A percentile compares a stretch with the other conserved stretches of the same genome.
Conservation (phyloP, 192 early-diverging fungal genomes). For the Backusella macrospora region DNA sequence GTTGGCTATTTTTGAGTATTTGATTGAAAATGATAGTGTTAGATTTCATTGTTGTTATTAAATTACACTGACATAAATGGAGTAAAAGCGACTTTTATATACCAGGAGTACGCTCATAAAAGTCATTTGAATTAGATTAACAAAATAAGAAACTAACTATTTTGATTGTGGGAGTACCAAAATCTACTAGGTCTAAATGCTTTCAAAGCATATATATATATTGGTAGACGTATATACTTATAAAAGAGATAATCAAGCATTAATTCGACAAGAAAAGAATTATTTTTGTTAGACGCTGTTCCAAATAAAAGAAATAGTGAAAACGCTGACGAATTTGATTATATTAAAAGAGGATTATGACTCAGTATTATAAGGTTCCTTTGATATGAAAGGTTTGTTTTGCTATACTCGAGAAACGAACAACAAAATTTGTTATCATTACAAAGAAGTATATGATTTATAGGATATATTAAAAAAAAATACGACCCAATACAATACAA, state of each 20-base stretch:
- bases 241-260: too few species aligned
- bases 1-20: too few species aligned
- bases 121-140: conserved; percentile 57
- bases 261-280: conserved; percentile 40
- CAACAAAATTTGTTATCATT: too few species aligned
- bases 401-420: conserved; percentile 67
- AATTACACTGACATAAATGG: too few species aligned
- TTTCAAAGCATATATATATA: background rate
- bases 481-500: too few species aligned
- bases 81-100: too few species aligned
- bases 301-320: conserved; percentile 92
- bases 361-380: conserved; percentile 58
- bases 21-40: too few species aligned
- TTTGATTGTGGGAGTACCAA: conserved; percentile 71
- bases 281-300: conserved; percentile 93
- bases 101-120: too few species aligned
- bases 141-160: conserved; percentile 79
- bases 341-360: conserved; percentile 80
- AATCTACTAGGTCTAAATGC: conserved; percentile 41
- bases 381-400: conserved; percentile 69
- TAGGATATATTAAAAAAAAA: too few species aligned
- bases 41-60: too few species aligned
- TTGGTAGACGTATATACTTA: too few species aligned
- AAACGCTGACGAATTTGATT: conserved; percentile 94
- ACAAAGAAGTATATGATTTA: too few species aligned